Evolutionary conservation across 2,329 filamentous ascomycete species (phyloP).

Genomic region (Xylaria sp.): DNA sequence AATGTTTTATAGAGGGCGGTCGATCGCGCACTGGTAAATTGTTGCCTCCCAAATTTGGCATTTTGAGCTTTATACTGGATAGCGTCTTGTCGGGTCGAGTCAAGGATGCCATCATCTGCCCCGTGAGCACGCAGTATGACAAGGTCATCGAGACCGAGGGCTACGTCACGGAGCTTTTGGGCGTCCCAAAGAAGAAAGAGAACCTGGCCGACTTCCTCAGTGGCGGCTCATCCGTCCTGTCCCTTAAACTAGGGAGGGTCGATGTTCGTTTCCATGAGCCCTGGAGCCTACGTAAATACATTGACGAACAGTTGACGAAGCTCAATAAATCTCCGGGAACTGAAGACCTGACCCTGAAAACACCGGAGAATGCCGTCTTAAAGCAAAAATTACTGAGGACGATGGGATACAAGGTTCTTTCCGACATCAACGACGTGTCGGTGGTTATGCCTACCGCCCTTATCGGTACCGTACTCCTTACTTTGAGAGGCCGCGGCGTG

Average conservation of each 20-base stretch:
- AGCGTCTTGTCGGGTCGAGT: conserved; percentile 89
- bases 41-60: conserved; percentile 93
- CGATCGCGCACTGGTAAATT: conserved; percentile 94
- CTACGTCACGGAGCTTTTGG: conserved; percentile 93
- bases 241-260: conserved; percentile 86
- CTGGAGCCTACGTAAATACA: conserved; percentile 87
- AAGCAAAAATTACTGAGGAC: conserved; percentile 82
- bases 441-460: conserved; percentile 98
- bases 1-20: conserved; percentile 97
- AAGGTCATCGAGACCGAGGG: conserved; percentile 98
- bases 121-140: conserved; percentile 97
- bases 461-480: conserved; percentile 92
- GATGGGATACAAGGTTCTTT: conserved; percentile 89
- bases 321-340: conserved; percentile 61
- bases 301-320: conserved; percentile 77
- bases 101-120: conserved; percentile 90
- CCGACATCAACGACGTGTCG: conserved; percentile 94
- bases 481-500: conserved; percentile 88
- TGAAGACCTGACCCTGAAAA: conserved; percentile 58
- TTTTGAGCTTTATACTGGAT: conserved; percentile 90
- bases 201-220: conserved; percentile 91
- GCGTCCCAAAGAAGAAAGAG: conserved; percentile 94
- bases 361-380: conserved; percentile 62
- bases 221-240: conserved; percentile 84
- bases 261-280: conserved; percentile 97